These are phyloP conservation scores for Lithohypha guttulata DNA, from an alignment of 2,329 filamentous ascomycete genomes.

Conservation along the genomic window DNA sequence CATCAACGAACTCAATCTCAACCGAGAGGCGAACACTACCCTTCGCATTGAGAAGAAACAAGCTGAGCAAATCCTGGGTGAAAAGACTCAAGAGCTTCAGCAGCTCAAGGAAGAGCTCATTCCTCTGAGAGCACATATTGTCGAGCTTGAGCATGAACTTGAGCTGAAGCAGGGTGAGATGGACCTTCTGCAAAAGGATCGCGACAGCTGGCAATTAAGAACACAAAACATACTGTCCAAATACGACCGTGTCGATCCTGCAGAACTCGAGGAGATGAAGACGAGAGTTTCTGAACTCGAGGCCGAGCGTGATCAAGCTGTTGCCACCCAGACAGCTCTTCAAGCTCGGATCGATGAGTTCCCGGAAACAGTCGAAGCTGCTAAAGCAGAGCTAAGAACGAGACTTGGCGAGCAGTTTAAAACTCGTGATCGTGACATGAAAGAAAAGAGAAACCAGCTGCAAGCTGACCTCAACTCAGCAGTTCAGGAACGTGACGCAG, in stretches of 20 bases:
- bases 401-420: slow-evolving; percentile 43
- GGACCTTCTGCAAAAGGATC: slow-evolving; percentile 77
- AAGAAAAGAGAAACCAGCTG: slow-evolving; percentile 44
- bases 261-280: slow-evolving; percentile 82
- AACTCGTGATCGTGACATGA: slow-evolving; percentile 51
- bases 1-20: slow-evolving; percentile 87
- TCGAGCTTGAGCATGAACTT: slow-evolving; percentile 71
- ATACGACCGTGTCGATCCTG: slow-evolving; percentile 89
- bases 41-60: slow-evolving; percentile 77
- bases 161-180: slow-evolving; percentile 78
- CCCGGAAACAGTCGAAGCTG: slow-evolving; percentile 37
- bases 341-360: slow-evolving; percentile 40
- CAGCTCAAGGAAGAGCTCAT: slow-evolving; percentile 65
- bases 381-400: slow-evolving; percentile 39
- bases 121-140: slow-evolving; percentile 68
- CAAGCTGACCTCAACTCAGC: slow-evolving; percentile 56
- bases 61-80: slow-evolving; percentile 61
- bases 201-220: slow-evolving; percentile 90
- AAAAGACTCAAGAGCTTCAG: slow-evolving; percentile 64
- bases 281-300: slow-evolving; percentile 59
- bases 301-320: slow-evolving; percentile 56
- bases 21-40: slow-evolving; percentile 87
- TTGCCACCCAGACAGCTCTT: slow-evolving; percentile 31
- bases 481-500: slow-evolving; percentile 51
- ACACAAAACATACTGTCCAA: slow-evolving; percentile 93